Conservation (phyloP, 768 basidiomycete species). For the Amanita thiersii region DNA sequence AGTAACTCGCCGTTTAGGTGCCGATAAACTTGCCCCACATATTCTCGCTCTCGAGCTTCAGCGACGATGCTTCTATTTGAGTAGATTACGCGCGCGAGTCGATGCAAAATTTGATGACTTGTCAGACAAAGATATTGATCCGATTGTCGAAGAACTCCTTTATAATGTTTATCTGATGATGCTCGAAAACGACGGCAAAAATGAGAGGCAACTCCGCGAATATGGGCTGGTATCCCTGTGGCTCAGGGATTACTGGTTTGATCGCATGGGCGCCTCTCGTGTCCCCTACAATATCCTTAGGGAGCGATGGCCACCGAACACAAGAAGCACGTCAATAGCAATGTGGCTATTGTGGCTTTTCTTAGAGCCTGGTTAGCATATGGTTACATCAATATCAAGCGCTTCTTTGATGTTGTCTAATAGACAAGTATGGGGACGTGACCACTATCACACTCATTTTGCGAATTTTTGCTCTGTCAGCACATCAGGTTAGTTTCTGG, state of each 20-base stretch:
- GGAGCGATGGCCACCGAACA: conserved; percentile 50
- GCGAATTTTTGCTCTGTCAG: conserved; percentile 59
- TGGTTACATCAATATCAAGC: not conserved
- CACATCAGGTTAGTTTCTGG: conserved; percentile 41
- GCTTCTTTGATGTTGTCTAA: not conserved
- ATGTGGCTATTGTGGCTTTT: conserved; percentile 82
- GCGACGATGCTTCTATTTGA: conserved; percentile 50
- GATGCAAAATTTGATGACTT: conserved; percentile 24
- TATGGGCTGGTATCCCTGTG: conserved; percentile 57
- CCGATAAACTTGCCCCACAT: conserved; percentile 27
- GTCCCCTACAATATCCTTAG: conserved; percentile 31
- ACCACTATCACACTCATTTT: conserved; percentile 42
- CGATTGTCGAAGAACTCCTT: conserved; percentile 39
- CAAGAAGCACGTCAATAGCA: conserved; percentile 45
- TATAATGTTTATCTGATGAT: conserved; percentile 71
- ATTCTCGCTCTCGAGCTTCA: conserved; percentile 56
- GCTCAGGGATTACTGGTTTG: conserved; percentile 64
- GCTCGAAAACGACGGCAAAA: conserved; percentile 74
- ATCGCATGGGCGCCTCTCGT: conserved; percentile 45
- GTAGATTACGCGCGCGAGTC: conserved; percentile 40
- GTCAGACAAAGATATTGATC: conserved; percentile 16
- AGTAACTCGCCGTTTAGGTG: conserved; percentile 40
- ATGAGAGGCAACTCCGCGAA: conserved; percentile 60
- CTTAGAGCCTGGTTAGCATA: conserved; percentile 44
- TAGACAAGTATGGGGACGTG: conserved; percentile 41